Evolutionary conservation across 495 filamentous ascomycete species (phyloP), one percentile per base, ranked within the genome.

Genomic region (Neurospora cerealis): DNA sequence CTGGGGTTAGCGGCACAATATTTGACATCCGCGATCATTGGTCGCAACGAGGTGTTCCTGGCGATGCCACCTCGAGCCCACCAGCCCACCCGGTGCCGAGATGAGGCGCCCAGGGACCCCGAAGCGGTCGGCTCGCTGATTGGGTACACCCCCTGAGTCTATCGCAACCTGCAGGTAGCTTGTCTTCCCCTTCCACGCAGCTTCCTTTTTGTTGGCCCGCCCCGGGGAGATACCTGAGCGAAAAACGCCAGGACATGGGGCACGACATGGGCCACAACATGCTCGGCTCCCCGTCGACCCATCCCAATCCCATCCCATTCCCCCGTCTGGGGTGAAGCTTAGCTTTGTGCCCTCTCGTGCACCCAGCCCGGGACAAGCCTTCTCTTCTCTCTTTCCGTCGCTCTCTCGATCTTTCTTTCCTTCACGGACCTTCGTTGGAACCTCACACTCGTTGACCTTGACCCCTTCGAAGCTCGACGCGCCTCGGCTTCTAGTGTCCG

Each of bases 51-150:
- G 54, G 62, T 73, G 77, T 78, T 77, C 77, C 75, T 78, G 71
- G 54, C 71, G 54, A 66, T 38, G 42, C 46, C 34, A 37, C 24
- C 24, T 66, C 73, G 72, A 62, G 39, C 71, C 44, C 42, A 54
- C 66, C 74, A 76, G 39, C 62, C 42, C 70, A 36, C 71, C 41
- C 73, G 71, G 75, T 77, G 75, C 74, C 77, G 77, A 78, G 77
- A 78, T 78, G 75, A 77, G 66, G 36, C 39, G 69, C 37, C 60
- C 75, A 54, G 74, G 75, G 73, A 48, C 70, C 72, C 54, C n/a
- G 69, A 28, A 21, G 40, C 66, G 71, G 41, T 46, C 32, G 54
- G 6, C 24, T 38, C 48, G 28, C 21, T 77, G 75, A 78, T 78
- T 78, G 77, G 77, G 3, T 66, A 60, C 5, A 28, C 37, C 36